Percentiles rank a stretch among this genome's conserved stretches.
Conservation (phyloP, 2,329 filamentous ascomycete species). For the Aspergillus persii region DNA sequence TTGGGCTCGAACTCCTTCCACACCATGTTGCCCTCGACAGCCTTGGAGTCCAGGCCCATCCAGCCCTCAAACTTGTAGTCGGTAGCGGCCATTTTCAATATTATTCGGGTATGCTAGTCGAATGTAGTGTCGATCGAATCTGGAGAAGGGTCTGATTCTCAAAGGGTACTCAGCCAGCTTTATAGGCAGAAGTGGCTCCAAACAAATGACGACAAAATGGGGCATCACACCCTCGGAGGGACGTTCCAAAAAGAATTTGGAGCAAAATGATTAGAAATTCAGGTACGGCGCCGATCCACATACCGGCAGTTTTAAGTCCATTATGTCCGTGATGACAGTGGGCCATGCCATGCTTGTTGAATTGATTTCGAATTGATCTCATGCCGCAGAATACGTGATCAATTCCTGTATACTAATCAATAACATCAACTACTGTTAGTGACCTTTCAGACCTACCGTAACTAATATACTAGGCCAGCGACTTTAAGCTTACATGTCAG, state of each 20-base stretch:
- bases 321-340: conserved; percentile 9
- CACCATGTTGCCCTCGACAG: conserved; percentile 53
- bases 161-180: conserved; percentile 7
- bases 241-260: background rate
- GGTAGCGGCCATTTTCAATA: conserved; percentile 25
- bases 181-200: background rate
- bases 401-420: background rate
- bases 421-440: background rate
- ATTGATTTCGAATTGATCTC: background rate
- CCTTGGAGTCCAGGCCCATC: conserved; percentile 50
- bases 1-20: conserved; percentile 61
- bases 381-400: background rate
- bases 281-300: background rate
- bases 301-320: background rate
- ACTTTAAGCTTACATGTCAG: background rate
- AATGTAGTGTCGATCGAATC: background rate
- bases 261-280: conserved; percentile 2
- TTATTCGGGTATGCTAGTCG: background rate
- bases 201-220: background rate
- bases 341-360: background rate
- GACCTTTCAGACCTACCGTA: background rate
- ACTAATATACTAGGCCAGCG: background rate
- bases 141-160: conserved; percentile 5
- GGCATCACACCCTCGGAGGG: background rate
- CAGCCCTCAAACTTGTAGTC: conserved; percentile 57